These are phyloP conservation scores for Cicer pinnatifidum DNA, from an alignment of 306 rosid genomes.

Conservation along the genomic window DNA sequence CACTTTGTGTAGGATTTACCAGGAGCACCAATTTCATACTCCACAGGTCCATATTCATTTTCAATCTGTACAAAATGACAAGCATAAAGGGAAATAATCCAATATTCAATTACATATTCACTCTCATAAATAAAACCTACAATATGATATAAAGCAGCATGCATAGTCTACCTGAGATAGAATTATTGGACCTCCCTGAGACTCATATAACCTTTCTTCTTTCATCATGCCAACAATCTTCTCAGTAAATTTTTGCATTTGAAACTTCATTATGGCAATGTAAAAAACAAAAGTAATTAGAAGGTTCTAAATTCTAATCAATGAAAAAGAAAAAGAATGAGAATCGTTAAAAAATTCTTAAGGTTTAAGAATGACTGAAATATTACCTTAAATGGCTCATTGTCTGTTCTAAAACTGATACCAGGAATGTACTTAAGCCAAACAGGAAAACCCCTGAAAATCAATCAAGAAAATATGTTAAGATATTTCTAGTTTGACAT, in stretches of 20 bases:
- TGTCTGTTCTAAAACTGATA: constrained; percentile 89
- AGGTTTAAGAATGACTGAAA: constrained; percentile 26
- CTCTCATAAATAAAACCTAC: not conserved
- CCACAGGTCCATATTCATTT: constrained; percentile 95
- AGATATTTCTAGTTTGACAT: constrained; percentile 40
- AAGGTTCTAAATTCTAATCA: constrained; percentile 1
- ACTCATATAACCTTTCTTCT: constrained; percentile 78
- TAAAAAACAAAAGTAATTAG: constrained; percentile 37
- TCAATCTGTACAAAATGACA: constrained; percentile 71
- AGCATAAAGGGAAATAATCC: constrained; percentile 20
- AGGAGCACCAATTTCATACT: constrained; percentile 80
- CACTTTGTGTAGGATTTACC: constrained; percentile 83
- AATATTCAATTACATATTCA: constrained; percentile 31
- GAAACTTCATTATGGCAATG: constrained; percentile 56
- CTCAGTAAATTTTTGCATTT: constrained; percentile 84
- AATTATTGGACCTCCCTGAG: constrained; percentile 95
- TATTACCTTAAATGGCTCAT: constrained; percentile 87
- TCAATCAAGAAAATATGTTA: constrained; percentile 22
- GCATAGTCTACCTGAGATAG: constrained; percentile 75
- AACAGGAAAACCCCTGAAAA: constrained; percentile 91
- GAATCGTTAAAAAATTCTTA: constrained; percentile 2
- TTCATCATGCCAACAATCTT: constrained; percentile 93
- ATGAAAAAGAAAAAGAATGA: constrained; percentile 26
- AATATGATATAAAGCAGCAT: constrained; percentile 16
- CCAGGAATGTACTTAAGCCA: constrained; percentile 98